Percentiles rank a stretch among this genome's conserved stretches.
Conservation (phyloP, 1,284 basidiomycete genomes). For the Malassezia psittaci region DNA sequence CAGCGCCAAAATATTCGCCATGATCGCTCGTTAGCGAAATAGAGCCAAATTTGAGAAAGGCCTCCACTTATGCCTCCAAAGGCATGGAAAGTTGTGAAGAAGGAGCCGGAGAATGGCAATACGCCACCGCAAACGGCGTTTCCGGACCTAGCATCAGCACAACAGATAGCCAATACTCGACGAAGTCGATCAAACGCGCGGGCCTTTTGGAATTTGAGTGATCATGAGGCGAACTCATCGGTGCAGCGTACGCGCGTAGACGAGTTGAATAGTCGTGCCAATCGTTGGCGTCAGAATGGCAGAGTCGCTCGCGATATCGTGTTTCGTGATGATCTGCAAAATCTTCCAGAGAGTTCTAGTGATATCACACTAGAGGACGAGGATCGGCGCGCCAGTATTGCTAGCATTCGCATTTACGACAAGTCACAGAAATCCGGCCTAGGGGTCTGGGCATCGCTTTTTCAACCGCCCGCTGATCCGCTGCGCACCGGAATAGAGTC, state of each 20-base stretch:
- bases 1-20: constrained; percentile 11
- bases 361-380: not conserved
- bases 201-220: not conserved
- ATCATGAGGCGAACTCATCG: not conserved
- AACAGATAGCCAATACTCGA: not conserved
- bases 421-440: not conserved
- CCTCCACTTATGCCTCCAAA: not conserved
- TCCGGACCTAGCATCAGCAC: constrained; percentile 10
- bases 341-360: not conserved
- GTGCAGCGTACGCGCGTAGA: constrained; percentile 11
- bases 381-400: constrained; percentile 5
- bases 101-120: not conserved
- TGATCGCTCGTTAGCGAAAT: not conserved
- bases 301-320: constrained; percentile 1
- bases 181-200: constrained; percentile 9
- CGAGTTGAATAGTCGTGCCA: constrained; percentile 9
- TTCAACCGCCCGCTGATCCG: not conserved
- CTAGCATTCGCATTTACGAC: constrained; percentile 12
- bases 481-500: not conserved
- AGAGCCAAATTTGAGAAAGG: not conserved
- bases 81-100: not conserved
- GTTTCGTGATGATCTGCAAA: not conserved
- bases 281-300: constrained; percentile 6
- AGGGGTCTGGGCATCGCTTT: constrained; percentile 15
- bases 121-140: constrained; percentile 2